Evolutionary conservation across 176 grass and related monocot species (phyloP), one percentile per base, ranked within the genome.

Genomic region (Otatea glauca): DNA sequence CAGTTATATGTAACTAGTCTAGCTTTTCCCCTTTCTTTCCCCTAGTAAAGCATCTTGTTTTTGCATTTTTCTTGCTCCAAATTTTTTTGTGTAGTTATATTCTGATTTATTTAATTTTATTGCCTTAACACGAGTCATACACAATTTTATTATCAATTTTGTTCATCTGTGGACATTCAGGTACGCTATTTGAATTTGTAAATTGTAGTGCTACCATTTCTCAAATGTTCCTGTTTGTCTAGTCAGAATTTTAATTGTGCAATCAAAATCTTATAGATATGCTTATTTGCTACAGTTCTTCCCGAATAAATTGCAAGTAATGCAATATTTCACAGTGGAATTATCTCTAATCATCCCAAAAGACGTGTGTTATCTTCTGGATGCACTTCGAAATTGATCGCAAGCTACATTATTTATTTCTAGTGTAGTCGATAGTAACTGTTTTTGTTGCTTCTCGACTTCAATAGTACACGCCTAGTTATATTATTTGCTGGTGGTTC

Each of bases 1-100:
- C 56, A 83, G 76, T 49, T 7, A 50, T 85, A 25, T 88, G 86
- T 77, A 89, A 68, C 65, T 75, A 65, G 76, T 81, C 7, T 61
- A 75, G 65, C 23, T 13, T 73, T 80, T 27, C 39, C 25, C 55
- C 27, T 23, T 48, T 63, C 37, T 12, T 47, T 39, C 5, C 27
- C 21, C 25, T 47, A 27, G 71, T 74, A 83, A 80, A 91, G 53
- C 12, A 15, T 37, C 54, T 68, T 75, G 9, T 41, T 43, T 80
- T 53, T 85, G 51, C 77, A 81, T 51, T 53, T 75, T 81, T 51
- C 2, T 81, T 64, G 17, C 44, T 69, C 27, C 72, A 45, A 9
- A 64, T 69, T 86, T 84, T 69, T 69, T 32, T 51, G 18, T 42
- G 18, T 56, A 80, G 45, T 64, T 50, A 35, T 49, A 69, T 80